Base-by-base conservation (phyloP, 495 filamentous ascomycete species). In the Cladorrhinum samala region DNA sequence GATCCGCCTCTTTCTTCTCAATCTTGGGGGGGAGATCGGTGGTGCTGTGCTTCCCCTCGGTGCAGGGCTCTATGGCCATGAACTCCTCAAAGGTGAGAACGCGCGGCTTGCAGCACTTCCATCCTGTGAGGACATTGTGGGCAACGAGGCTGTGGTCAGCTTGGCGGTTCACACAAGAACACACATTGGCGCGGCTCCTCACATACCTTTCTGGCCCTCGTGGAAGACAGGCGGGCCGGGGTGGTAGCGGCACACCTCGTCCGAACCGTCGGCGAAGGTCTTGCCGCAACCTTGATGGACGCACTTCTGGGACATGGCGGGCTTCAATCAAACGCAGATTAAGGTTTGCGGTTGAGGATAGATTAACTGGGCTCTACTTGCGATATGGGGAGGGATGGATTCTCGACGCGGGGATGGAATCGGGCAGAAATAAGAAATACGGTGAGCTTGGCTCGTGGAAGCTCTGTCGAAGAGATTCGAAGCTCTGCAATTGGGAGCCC, bases 21-120 rank as follows among this genome's bases (percentile, higher is more conserved):
- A 82, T 73, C 62, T 77, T 70, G 11, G 77, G 69, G 1, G 83
- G 80, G 45, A 83, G 69, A 50, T 82, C 91, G 53, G 92, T 84
- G 3, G 86, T 89, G 49, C 88, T 92, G 74, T 99, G 93, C 58
- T 85, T 93, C 61, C 93, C 93, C 16, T 84, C 88, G 18, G 94
- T 96, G 77, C 93, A 99, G 19, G 94, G 91, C 24, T 89, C 80
- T 58, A 99, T 97, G 45, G 78, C 68, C 62, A 97, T 88, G 77
- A 99, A 99, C 73, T 99, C 93, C 71, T 99, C 94, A 64, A 99
- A 99, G 46, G 92, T 96, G 58, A 99, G 79, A 58, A 97, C 90
- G 69, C 94, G 87, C 52, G 91, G 87, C 75, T 96, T 99, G 79
- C 93, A 99, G 75, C 93, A 99, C 76, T 95, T 96, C 93, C 93